phyloP scores from a whole-genome alignment of 2,329 filamentous ascomycete genomes.

The Colletotrichum sp. region DNA sequence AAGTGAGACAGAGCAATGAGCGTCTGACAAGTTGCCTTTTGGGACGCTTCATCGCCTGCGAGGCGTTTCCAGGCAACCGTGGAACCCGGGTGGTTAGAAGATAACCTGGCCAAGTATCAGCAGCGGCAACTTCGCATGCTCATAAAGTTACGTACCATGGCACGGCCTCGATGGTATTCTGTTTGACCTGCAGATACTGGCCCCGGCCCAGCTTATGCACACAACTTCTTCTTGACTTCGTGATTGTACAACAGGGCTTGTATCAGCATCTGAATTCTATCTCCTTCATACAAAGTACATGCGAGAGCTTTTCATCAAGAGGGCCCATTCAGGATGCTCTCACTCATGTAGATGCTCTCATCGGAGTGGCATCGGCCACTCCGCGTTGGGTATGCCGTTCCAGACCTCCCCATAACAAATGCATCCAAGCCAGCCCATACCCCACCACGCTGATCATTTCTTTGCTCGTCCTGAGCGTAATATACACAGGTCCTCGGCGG shows the following conservation, averaged over 20 bases:
- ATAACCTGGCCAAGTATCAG: background rate
- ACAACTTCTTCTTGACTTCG: background rate
- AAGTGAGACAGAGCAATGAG: background rate
- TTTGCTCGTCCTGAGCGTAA: constrained; percentile 20
- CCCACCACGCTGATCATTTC: constrained; percentile 10
- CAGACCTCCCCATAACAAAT: constrained; percentile 14
- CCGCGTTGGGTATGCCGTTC: constrained; percentile 10
- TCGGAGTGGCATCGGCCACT: background rate
- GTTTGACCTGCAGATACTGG: background rate
- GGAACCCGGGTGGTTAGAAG: background rate
- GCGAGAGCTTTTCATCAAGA: constrained; percentile 12
- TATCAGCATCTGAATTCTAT: constrained; percentile 20
- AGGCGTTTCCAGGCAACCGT: background rate
- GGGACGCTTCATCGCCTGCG: background rate
- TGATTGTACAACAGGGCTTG: background rate
- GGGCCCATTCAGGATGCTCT: constrained; percentile 1
- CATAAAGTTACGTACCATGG: background rate
- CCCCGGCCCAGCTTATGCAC: background rate
- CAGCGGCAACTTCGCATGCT: background rate
- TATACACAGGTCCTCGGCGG: constrained; percentile 18
- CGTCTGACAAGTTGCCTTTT: background rate
- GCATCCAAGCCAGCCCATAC: constrained; percentile 17
- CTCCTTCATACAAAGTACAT: constrained; percentile 26
- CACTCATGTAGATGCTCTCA: constrained; percentile 8
- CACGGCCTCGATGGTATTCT: background rate